Base-by-base conservation (phyloP, 495 filamentous ascomycete genomes). In the Hyaloscypha finlandica region DNA sequence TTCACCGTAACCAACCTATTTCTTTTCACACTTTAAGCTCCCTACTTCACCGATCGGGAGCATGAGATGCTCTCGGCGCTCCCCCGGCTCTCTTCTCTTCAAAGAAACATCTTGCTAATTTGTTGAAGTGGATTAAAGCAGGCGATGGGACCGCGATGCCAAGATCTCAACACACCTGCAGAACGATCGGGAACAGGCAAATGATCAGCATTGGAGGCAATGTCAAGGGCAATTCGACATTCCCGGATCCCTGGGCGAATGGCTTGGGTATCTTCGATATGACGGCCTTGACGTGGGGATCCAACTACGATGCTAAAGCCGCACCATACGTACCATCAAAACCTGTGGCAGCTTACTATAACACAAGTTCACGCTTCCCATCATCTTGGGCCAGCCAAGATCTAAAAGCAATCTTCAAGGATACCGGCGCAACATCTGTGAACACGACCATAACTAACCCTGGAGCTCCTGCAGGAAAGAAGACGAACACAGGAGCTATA, bases 251-350 rank as follows among this genome's bases (percentile, higher is more conserved):
- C 1, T 79, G 77, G 70, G 74, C 73, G 29, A 74, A 81, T 30
- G 78, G 78, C 3, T 61, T 82, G 33, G 71, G 74, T 0, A 65
- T 81, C 31, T 81, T 78, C 67, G 79, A 82, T 57, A 76, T 81
- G 76, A 78, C 70, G 3, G 70, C 69, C 29, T 52, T 79, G 71
- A 64, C 66, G 52, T 81, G 80, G 79, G 75, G 59, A 25, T 62
- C 76, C 61, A 70, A 68, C 6, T 82, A 78, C 59, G 68, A 81
- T 31, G 72, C 78, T 6, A 64, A 77, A 51, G 80, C 77, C 6
- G 65, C 69, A 3, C 60, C 70, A 16, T 82, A 82, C 56, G 70
- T 74, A 59, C 71, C 64, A 20, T 72, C 78, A 6, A 39, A 63
- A 5, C 61, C 54, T 3, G 76, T 80, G 33, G 64, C 61, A 58